These are phyloP conservation scores for Debaryomyces maramus DNA, from an alignment of 805 yeast species.

Conservation along the genomic window DNA sequence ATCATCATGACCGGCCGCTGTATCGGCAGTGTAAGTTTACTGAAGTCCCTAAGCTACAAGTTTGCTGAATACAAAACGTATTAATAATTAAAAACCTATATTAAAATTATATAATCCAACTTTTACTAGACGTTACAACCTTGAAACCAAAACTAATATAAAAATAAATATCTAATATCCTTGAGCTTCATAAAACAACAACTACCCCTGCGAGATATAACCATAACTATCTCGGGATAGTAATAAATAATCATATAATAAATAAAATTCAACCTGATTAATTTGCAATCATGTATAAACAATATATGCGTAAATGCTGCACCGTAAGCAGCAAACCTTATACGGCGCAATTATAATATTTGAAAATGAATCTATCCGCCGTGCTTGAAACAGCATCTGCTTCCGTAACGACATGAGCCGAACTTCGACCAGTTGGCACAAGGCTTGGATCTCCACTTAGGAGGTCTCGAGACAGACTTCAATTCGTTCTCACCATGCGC, in stretches of 20 bases:
- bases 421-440: slow-evolving; percentile 84
- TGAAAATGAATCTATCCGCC: slow-evolving; percentile 32
- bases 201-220: too few species aligned
- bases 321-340: too few species aligned
- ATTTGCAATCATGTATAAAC: too few species aligned
- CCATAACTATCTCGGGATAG: neutral
- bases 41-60: too few species aligned
- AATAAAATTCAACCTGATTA: too few species aligned
- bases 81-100: too few species aligned
- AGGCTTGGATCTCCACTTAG: slow-evolving; percentile 87
- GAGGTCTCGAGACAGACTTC: slow-evolving; percentile 67
- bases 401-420: slow-evolving; percentile 86
- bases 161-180: neutral
- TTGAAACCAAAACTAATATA: neutral
- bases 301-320: too few species aligned
- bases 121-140: neutral
- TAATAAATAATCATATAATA: slow-evolving; percentile 2
- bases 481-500: slow-evolving; percentile 86
- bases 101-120: neutral
- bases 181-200: neutral
- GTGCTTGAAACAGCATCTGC: slow-evolving; percentile 89
- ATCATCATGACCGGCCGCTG: too few species aligned
- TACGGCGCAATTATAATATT: too few species aligned
- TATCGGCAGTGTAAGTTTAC: too few species aligned
- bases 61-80: too few species aligned